Conservation (phyloP, 768 basidiomycete species). For the Termitomyces sp. region DNA sequence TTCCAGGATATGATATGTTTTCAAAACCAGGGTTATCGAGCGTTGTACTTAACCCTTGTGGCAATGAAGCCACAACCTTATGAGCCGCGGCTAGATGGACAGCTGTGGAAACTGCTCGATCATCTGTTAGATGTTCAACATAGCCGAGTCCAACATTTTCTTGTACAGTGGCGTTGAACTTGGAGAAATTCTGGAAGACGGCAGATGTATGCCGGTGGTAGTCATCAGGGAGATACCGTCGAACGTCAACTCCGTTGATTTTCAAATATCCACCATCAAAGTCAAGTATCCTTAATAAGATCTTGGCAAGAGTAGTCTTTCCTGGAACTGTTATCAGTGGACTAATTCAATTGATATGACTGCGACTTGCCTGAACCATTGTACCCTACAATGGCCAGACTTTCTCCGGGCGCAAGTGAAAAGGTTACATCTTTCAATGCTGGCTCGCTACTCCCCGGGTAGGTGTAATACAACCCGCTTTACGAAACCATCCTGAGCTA, state of each 20-base stretch:
- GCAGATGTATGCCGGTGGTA: slow-evolving; percentile 73
- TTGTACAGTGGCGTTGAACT: slow-evolving; percentile 68
- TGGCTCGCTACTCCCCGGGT: slow-evolving; percentile 67
- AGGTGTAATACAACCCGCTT: slow-evolving; percentile 58
- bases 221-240: slow-evolving; percentile 58
- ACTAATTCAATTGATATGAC: background rate
- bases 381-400: slow-evolving; percentile 79
- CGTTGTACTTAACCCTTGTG: slow-evolving; percentile 67
- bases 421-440: slow-evolving; percentile 69
- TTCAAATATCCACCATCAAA: slow-evolving; percentile 64
- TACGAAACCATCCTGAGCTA: slow-evolving; percentile 5
- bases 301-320: slow-evolving; percentile 83
- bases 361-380: slow-evolving; percentile 66
- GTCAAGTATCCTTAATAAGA: slow-evolving; percentile 73
- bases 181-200: slow-evolving; percentile 83
- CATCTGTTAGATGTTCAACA: slow-evolving; percentile 55
- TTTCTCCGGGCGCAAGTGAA: slow-evolving; percentile 67
- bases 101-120: slow-evolving; percentile 55
- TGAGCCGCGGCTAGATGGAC: slow-evolving; percentile 68
- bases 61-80: slow-evolving; percentile 56
- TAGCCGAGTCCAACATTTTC: slow-evolving; percentile 87
- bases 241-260: slow-evolving; percentile 67
- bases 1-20: slow-evolving; percentile 39
- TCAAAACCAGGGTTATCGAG: slow-evolving; percentile 62
- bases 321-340: slow-evolving; percentile 34